phyloP scores from a whole-genome alignment of 148 eudicot species.

The Vaccinium macrocarpon region DNA sequence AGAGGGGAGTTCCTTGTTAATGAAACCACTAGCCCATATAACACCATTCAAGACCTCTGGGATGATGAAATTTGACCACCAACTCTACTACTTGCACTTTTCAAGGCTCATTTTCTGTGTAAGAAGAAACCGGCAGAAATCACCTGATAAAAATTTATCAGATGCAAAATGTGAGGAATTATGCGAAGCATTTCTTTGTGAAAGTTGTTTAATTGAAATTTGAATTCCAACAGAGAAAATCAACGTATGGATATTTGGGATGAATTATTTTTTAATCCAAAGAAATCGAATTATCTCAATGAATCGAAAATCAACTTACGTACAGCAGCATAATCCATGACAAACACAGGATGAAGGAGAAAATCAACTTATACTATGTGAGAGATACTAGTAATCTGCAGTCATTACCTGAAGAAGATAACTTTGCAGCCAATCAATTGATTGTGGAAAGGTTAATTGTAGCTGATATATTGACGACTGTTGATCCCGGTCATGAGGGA shows the following conservation, averaged over 20 bases:
- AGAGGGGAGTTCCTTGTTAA: conserved; percentile 52
- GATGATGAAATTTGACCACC: conserved; percentile 44
- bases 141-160: background rate
- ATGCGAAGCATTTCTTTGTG: background rate
- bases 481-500: conserved; percentile 54
- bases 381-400: too few relatives aligned
- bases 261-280: background rate
- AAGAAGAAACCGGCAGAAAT: background rate
- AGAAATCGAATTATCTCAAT: background rate
- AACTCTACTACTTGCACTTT: background rate
- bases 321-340: too few relatives aligned
- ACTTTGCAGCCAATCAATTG: conserved; percentile 89
- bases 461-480: conserved; percentile 82
- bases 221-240: background rate
- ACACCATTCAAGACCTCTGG: conserved; percentile 50
- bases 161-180: background rate
- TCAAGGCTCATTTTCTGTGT: background rate
- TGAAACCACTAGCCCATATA: conserved; percentile 53
- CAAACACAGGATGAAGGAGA: too few relatives aligned
- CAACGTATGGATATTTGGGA: background rate
- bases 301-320: too few relatives aligned
- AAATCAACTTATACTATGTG: too few relatives aligned
- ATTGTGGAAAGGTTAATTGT: conserved; percentile 92
- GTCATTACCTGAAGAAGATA: conserved; percentile 97
- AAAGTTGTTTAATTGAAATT: background rate